Base-by-base conservation (phyloP, 805 yeast species). In the Candida arabinofermentans region DNA sequence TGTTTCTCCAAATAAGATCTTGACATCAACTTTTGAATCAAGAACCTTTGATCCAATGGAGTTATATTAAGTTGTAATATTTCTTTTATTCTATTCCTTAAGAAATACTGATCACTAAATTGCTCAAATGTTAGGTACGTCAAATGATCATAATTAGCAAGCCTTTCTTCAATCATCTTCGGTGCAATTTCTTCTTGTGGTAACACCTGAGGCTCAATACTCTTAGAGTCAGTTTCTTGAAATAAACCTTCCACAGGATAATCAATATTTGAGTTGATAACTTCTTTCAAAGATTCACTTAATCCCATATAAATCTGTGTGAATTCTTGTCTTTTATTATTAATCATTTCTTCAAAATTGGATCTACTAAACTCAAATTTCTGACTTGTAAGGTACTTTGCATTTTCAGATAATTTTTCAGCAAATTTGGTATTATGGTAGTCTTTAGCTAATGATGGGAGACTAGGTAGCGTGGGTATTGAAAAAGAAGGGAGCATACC, bases 21-120 rank as follows among this genome's bases (percentile, higher is more conserved):
- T 75, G 83, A 79, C 88, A 82, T 82, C 40, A 83, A 62, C 46
- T 74, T 69, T 34, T 84, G 85, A 14, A 81, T 77, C 43, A 82
- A 53, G 51, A 65, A 67, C 43, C 75, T 68, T 48, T 75, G 70
- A 60, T 69, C 67, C 27, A 57, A 44, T 40, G 77, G 75, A 23
- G 61, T 54, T 29, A 77, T 48, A 30, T 58, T 55, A 39, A 70
- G 55, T 3, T 57, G 53, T 37, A 75, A 68, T 40, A 77, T 76
- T 38, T 59, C 59, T 50, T 70, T 77, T 34, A 79, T 79, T 53
- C 75, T 66, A 23, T 55, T 53, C 50, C 85, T 65, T 43, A 79
- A 58, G 30, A 69, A 57, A 3, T 36, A 43, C 44, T 59, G 65
- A 48, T 66, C 61, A 26, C 58, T 59, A 35, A 62, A 62, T 38